phyloP scores from a whole-genome alignment of 345 rosid species.

The Bruguiera parviflora region DNA sequence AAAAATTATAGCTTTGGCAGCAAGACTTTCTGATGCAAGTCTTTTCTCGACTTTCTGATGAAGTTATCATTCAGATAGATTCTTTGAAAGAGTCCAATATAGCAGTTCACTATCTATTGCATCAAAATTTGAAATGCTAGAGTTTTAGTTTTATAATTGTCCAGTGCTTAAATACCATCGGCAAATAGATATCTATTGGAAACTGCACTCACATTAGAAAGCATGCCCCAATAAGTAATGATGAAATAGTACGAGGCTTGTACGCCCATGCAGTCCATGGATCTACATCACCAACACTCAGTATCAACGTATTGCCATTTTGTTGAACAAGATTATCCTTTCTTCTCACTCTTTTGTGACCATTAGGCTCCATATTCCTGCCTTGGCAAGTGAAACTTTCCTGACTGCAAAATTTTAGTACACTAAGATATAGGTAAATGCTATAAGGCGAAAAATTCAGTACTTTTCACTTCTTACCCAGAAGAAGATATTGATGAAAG shows the following conservation, averaged over 20 bases:
- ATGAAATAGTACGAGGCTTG: slow-evolving; percentile 85
- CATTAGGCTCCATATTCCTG: slow-evolving; percentile 55
- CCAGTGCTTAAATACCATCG: not conserved
- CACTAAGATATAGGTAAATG: not conserved
- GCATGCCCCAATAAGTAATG: slow-evolving; percentile 90
- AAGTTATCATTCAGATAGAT: not conserved
- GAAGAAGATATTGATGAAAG: no score
- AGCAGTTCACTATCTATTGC: not conserved
- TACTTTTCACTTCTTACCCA: not conserved
- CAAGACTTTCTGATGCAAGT: no score
- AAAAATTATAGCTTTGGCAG: not conserved
- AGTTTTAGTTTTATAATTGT: not conserved
- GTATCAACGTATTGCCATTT: slow-evolving; percentile 45
- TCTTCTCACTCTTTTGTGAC: slow-evolving; percentile 48
- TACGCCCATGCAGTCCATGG: slow-evolving; percentile 99
- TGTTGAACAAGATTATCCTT: slow-evolving; percentile 45
- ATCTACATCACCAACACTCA: slow-evolving; percentile 56
- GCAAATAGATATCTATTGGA: not conserved
- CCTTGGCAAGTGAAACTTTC: slow-evolving; percentile 15
- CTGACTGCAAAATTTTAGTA: slow-evolving; percentile 26
- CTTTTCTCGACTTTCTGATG: no score
- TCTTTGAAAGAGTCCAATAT: not conserved
- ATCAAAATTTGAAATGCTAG: not conserved
- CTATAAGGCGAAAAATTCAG: not conserved
- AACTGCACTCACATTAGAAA: slow-evolving; percentile 70